Evolutionary conservation across 225 moss, liverwort and hornwort species (phyloP).

Genomic region (Ulota crispa): DNA sequence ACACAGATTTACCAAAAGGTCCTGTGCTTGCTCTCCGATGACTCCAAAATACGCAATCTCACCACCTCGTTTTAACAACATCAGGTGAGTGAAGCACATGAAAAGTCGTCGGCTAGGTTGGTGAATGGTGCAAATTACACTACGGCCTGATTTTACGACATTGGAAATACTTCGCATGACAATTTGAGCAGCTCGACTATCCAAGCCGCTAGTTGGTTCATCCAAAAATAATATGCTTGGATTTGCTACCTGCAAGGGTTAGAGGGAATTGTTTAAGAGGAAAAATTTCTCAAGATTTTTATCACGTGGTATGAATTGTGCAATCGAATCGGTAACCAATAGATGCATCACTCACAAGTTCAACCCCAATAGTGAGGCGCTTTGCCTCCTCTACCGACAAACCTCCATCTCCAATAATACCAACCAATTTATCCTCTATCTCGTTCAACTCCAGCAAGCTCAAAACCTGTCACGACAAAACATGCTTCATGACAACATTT

Average conservation of each 20-base stretch:
- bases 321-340: not conserved
- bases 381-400: conserved; percentile 95
- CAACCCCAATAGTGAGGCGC: conserved; percentile 95
- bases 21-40: conserved; percentile 60
- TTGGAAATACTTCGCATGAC: conserved; percentile 72
- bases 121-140: conserved; percentile 89
- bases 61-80: conserved; percentile 82
- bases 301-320: not conserved
- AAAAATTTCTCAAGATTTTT: not conserved
- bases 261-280: not conserved
- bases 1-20: conserved; percentile 55
- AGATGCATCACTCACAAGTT: conserved; percentile 57
- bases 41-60: conserved; percentile 87
- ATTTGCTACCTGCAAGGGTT: conserved; percentile 61
- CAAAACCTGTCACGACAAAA: conserved; percentile 48
- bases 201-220: conserved; percentile 90
- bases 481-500: not conserved
- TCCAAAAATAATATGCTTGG: conserved; percentile 58
- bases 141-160: conserved; percentile 73
- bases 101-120: conserved; percentile 87
- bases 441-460: conserved; percentile 67
- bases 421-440: conserved; percentile 72
- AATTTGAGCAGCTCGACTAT: conserved; percentile 83
- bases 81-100: conserved; percentile 67
- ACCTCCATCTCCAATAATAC: conserved; percentile 77